phyloP scores from a whole-genome alignment of 2,329 filamentous ascomycete species.

The Colletotrichum theobromicola region DNA sequence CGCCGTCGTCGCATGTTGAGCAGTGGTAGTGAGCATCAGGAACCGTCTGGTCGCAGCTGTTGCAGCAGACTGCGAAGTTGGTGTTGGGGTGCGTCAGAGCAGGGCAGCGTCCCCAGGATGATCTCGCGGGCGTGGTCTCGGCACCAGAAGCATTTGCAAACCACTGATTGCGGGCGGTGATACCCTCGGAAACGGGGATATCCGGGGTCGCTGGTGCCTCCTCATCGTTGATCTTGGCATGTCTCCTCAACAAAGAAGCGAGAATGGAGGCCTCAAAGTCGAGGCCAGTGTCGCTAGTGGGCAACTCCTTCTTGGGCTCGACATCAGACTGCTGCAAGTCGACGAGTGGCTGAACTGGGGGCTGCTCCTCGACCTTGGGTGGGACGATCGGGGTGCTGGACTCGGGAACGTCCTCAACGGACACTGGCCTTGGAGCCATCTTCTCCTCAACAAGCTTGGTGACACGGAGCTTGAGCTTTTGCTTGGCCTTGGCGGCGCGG shows the following conservation, averaged over 20 bases:
- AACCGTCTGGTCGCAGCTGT: constrained; percentile 82
- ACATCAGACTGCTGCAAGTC: constrained; percentile 28
- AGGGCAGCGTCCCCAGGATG: constrained; percentile 10
- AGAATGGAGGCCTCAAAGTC: constrained; percentile 24
- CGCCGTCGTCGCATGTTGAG: constrained; percentile 88
- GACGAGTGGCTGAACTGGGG: constrained; percentile 12
- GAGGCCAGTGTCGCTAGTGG: constrained; percentile 15
- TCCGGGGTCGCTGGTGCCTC: constrained; percentile 5
- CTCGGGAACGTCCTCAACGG: constrained; percentile 57
- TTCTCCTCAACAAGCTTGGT: constrained; percentile 44
- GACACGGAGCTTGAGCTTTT: constrained; percentile 90
- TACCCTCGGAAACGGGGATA: constrained; percentile 28
- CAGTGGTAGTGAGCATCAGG: constrained; percentile 91
- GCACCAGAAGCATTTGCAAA: constrained; percentile 28
- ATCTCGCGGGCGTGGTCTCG: not conserved
- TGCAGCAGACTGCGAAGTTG: constrained; percentile 90
- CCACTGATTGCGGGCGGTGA: constrained; percentile 34
- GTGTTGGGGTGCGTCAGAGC: constrained; percentile 26
- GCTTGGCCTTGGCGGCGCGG: constrained; percentile 95
- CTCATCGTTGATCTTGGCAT: constrained; percentile 19
- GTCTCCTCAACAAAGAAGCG: constrained; percentile 19
- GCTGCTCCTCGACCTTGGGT: constrained; percentile 24
- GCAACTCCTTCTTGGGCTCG: constrained; percentile 18
- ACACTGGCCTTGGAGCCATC: constrained; percentile 44
- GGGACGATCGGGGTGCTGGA: constrained; percentile 24